Evolutionary conservation across 2,329 filamentous ascomycete genomes (phyloP).

Genomic region (Nemania diffusa): DNA sequence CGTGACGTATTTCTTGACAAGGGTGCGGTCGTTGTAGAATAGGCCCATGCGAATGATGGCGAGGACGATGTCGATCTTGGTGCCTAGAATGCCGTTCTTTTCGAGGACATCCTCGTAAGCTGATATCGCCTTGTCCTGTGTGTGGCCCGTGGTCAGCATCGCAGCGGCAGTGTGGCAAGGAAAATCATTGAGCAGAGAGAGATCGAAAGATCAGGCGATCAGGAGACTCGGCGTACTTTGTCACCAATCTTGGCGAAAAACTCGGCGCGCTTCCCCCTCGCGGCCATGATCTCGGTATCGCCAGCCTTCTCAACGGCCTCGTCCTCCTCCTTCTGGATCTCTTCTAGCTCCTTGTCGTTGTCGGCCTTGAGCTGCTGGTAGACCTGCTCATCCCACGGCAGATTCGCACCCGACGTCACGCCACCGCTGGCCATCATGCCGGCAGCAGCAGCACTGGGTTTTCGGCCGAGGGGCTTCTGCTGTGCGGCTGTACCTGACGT

Average conservation of each 20-base stretch:
- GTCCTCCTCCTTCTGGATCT: conserved; percentile 85
- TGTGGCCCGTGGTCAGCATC: conserved; percentile 9
- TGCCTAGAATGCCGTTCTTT: conserved; percentile 95
- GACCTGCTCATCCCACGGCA: conserved; percentile 91
- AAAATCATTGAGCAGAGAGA: background rate
- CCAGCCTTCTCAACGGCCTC: conserved; percentile 96
- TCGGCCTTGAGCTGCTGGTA: conserved; percentile 81
- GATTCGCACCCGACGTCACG: conserved; percentile 69
- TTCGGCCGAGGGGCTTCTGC: conserved; percentile 70
- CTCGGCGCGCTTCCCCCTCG: conserved; percentile 92
- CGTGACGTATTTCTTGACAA: conserved; percentile 94
- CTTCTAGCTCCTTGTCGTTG: conserved; percentile 81
- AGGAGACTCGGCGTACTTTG: conserved; percentile 70
- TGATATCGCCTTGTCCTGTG: conserved; percentile 91
- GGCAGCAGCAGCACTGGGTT: conserved; percentile 71
- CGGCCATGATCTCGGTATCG: conserved; percentile 93
- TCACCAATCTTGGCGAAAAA: conserved; percentile 96
- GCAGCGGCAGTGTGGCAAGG: background rate
- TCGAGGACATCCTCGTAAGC: conserved; percentile 94
- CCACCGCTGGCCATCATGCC: conserved; percentile 81
- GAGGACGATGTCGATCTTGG: conserved; percentile 96
- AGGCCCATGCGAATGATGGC: conserved; percentile 95
- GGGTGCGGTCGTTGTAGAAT: conserved; percentile 92
- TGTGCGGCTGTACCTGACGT: conserved; percentile 58
- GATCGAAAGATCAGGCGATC: too few species aligned